These are phyloP conservation scores for Ogataea methylovora DNA, from an alignment of 805 yeast genomes.

Conservation along the genomic window DNA sequence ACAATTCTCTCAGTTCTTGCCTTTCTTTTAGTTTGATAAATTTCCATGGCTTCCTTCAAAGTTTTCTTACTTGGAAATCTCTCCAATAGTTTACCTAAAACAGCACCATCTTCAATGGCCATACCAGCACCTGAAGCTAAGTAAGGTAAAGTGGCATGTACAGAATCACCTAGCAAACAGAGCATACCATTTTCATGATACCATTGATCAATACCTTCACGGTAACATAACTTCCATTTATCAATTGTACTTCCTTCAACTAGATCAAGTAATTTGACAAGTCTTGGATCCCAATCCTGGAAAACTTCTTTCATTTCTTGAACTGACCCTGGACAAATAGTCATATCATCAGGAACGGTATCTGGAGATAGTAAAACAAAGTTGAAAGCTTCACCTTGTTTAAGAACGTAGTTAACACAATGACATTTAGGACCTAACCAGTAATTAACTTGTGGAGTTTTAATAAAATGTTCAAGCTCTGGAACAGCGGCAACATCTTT, in stretches of 20 bases:
- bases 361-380: conserved; percentile 25
- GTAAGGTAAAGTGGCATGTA: conserved; percentile 28
- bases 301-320: conserved; percentile 19
- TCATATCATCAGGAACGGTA: conserved; percentile 15
- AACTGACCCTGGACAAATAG: conserved; percentile 13
- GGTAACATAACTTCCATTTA: conserved; percentile 23
- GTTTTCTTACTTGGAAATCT: conserved; percentile 12
- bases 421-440: conserved; percentile 27
- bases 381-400: conserved; percentile 21
- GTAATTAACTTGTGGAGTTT: conserved; percentile 20
- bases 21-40: conserved; percentile 17
- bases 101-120: conserved; percentile 28
- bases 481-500: conserved; percentile 19
- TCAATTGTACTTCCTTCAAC: conserved; percentile 11
- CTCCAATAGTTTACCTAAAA: conserved; percentile 16
- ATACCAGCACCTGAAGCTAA: conserved; percentile 27
- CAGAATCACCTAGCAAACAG: conserved; percentile 24
- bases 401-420: conserved; percentile 21
- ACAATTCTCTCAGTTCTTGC: conserved; percentile 21
- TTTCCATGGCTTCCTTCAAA: conserved; percentile 12
- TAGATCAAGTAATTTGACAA: conserved; percentile 14
- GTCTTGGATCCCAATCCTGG: conserved; percentile 22
- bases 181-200: conserved; percentile 18
- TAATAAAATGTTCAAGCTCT: conserved; percentile 11
- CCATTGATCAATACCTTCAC: conserved; percentile 22